Base-by-base conservation (phyloP, 202 grass and related monocot species). In the Zoysia matrella region DNA sequence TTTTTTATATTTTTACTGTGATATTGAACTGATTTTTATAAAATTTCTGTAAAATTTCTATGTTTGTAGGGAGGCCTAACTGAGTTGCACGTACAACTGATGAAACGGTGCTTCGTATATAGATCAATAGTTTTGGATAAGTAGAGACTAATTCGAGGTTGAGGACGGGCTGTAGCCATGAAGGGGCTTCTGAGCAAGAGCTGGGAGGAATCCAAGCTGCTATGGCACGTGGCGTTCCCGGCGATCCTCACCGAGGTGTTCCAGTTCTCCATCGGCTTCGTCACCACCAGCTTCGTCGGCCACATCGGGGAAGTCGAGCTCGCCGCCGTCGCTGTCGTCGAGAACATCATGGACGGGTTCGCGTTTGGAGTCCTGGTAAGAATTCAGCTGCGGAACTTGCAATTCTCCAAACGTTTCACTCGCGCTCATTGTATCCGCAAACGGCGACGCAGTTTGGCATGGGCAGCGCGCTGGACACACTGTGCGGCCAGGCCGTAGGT, bases 401-500 rank as follows among this genome's bases (percentile, higher is more conserved):
- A 36, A 36, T 36, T 36, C 30, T 36, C 30, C 30, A 36, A 36
- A 36, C 30, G 30, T 36, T 36, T 36, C 30, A 36, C 30, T 36
- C 30, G 30, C 30, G 30, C 30, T 36, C 30, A 36, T 36, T 36
- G 30, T 36, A 36, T 36, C 30, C 30, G 30, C 30, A 36, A 36
- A 36, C 30, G 30, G 9, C 60, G 74, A 65, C 12, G 8, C 75
- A 94, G 92, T 66, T 91, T 0, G 92, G 92, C 4, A 94, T 94
- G 92, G 88, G 88, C 60, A 91, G 92, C 56, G 92, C 92, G 46
- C 67, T 94, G 76, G 92, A 94, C 83, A 94, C 92, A 30, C 72
- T 94, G 22, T 94, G 92, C 69, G 92, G 92, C 0, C 92, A 94
- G 72, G 92, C 88, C 8, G 92, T 94, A 58, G 92, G 92, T 3